These are phyloP conservation scores for Leccinum pachyderme DNA, from an alignment of 1,284 basidiomycete genomes.

Conservation along the genomic window DNA sequence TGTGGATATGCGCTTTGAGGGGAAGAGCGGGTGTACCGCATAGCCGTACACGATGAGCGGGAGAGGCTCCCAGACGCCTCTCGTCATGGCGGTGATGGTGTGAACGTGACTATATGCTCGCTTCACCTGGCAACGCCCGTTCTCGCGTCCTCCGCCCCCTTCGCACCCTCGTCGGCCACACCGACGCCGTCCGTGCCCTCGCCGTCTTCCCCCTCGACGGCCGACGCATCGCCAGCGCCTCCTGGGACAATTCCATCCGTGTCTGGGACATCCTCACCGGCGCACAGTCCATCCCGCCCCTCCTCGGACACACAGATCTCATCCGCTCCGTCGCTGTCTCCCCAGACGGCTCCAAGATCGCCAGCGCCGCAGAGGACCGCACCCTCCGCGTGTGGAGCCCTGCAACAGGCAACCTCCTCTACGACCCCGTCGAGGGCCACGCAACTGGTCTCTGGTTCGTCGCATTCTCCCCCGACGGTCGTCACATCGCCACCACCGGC, in stretches of 20 bases:
- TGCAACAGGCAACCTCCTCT: conserved; percentile 21
- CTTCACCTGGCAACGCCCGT: conserved; percentile 18
- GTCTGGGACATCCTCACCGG: conserved; percentile 30
- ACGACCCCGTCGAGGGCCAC: conserved; percentile 30
- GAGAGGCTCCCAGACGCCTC: conserved; percentile 73
- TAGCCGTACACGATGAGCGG: conserved; percentile 82
- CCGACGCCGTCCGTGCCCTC: conserved; percentile 28
- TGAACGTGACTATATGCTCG: conserved; percentile 14
- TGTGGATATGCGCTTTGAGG: conserved; percentile 62
- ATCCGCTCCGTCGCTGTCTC: conserved; percentile 34
- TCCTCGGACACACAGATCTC: conserved; percentile 31
- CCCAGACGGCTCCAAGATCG: conserved; percentile 25
- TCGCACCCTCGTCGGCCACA: conserved; percentile 24
- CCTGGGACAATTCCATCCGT: conserved; percentile 30
- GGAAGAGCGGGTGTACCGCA: conserved; percentile 74
- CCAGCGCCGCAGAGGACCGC: conserved; percentile 30
- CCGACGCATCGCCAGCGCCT: conserved; percentile 29
- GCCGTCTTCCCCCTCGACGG: conserved; percentile 32
- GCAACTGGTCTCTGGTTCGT: conserved; percentile 32
- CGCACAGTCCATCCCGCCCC: conserved; percentile 10
- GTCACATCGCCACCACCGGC: conserved; percentile 32
- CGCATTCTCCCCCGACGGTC: conserved; percentile 33
- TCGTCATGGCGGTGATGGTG: conserved; percentile 8
- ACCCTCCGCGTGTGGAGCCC: conserved; percentile 32
- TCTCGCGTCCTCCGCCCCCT: conserved; percentile 26